phyloP scores from a whole-genome alignment of 2,329 filamentous ascomycete species.

The Epichloe scottii region DNA sequence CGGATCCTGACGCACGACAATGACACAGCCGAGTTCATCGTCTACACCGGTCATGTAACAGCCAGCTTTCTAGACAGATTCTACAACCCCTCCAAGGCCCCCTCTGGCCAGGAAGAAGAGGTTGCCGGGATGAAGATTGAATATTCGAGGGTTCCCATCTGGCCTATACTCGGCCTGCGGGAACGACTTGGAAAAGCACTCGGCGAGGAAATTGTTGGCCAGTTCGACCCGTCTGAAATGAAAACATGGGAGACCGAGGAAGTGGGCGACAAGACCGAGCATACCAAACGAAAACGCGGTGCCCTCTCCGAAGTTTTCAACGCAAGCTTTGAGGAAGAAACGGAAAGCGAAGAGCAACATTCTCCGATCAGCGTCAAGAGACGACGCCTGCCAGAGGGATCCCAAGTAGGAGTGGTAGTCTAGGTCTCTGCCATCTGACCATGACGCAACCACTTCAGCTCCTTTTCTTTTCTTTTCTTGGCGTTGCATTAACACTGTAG shows the following conservation, averaged over 20 bases:
- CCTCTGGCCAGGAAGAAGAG: constrained; percentile 13
- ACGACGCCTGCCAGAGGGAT: constrained; percentile 19
- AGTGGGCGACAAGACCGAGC: constrained; percentile 16
- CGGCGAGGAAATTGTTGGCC: constrained; percentile 36
- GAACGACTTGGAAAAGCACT: constrained; percentile 42
- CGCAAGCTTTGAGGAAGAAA: constrained; percentile 28
- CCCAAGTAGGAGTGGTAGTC: constrained; percentile 19
- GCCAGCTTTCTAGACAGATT: constrained; percentile 37
- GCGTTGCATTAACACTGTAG: too few species aligned
- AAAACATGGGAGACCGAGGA: constrained; percentile 30
- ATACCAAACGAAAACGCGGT: constrained; percentile 22
- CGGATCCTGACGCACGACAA: constrained; percentile 39
- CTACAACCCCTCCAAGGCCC: constrained; percentile 31
- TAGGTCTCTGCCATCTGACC: constrained; percentile 5
- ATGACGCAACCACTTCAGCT: too few species aligned
- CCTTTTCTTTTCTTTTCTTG: not conserved
- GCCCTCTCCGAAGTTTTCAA: constrained; percentile 26
- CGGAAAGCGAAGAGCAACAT: constrained; percentile 21
- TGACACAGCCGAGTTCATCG: constrained; percentile 34
- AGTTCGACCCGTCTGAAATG: constrained; percentile 26
- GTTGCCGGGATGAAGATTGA: constrained; percentile 30
- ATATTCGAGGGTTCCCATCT: constrained; percentile 36
- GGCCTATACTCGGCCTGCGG: constrained; percentile 42
- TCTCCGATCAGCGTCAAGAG: constrained; percentile 19
- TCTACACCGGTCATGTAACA: constrained; percentile 39